A percentile compares a stretch with the other conserved stretches of the same genome.
Evolutionary conservation across 495 filamentous ascomycete genomes (phyloP).

Genomic region (Aspergillus bertholletiae): DNA sequence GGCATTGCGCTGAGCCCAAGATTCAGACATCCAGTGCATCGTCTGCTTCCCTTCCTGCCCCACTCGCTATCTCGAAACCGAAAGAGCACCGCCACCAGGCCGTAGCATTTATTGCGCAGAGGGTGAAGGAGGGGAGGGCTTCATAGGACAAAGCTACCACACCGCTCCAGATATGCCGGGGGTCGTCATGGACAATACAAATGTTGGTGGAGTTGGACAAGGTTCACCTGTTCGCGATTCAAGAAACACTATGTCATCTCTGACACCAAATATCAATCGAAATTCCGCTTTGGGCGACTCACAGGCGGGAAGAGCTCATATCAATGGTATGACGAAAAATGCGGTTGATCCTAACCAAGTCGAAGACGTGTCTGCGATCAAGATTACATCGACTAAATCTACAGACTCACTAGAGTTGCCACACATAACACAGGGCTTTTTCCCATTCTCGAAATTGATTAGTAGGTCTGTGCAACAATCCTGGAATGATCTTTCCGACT

Average conservation of each 20-base stretch:
- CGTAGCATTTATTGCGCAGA: slow-evolving; percentile 27
- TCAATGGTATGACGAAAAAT: slow-evolving; percentile 27
- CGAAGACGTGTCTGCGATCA: slow-evolving; percentile 6
- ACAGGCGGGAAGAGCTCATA: slow-evolving; percentile 26
- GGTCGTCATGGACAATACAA: slow-evolving; percentile 44
- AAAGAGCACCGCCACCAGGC: slow-evolving; percentile 15
- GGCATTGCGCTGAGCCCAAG: slow-evolving; percentile 25
- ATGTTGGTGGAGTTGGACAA: slow-evolving; percentile 25
- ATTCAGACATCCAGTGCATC: neutral
- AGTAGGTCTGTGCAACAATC: slow-evolving; percentile 76
- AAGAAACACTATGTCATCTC: slow-evolving; percentile 21
- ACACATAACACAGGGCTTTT: slow-evolving; percentile 74
- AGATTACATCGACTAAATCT: neutral
- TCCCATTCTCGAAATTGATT: slow-evolving; percentile 66
- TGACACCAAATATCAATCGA: slow-evolving; percentile 13
- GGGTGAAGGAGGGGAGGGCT: slow-evolving; percentile 32
- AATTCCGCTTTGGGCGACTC: slow-evolving; percentile 8
- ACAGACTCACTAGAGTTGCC: slow-evolving; percentile 63
- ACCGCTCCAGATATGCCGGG: slow-evolving; percentile 40
- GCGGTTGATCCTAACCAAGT: slow-evolving; percentile 10
- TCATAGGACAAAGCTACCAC: slow-evolving; percentile 6
- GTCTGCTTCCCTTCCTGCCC: slow-evolving; percentile 29
- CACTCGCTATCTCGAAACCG: slow-evolving; percentile 17
- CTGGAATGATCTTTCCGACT: slow-evolving; percentile 68
- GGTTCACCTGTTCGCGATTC: slow-evolving; percentile 21